Conservation (phyloP, 177 flowering plant genomes). For the Vitis hybrid region DNA sequence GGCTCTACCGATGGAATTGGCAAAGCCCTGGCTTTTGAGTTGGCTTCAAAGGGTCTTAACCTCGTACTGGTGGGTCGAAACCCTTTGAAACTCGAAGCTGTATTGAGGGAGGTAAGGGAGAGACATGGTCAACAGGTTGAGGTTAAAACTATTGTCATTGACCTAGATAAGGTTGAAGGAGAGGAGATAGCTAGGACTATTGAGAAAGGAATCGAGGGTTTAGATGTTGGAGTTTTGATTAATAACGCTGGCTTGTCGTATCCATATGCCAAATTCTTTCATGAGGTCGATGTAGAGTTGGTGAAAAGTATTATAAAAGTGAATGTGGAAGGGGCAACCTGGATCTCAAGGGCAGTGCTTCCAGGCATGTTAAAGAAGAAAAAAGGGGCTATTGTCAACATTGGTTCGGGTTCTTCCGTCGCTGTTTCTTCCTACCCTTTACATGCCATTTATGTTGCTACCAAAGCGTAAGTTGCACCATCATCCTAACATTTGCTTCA, state of each 20-base stretch:
- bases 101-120: constrained; percentile 12
- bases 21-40: constrained; percentile 35
- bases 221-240: constrained; percentile 55
- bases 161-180: constrained; percentile 9
- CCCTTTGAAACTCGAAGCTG: constrained; percentile 28
- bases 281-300: constrained; percentile 40
- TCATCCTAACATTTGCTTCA: no score
- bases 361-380: constrained; percentile 45
- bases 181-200: constrained; percentile 12
- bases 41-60: constrained; percentile 42
- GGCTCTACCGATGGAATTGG: constrained; percentile 55
- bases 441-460: constrained; percentile 42
- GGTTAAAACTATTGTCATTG: constrained; percentile 15
- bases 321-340: constrained; percentile 35
- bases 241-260: constrained; percentile 48
- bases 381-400: constrained; percentile 48
- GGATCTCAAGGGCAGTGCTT: constrained; percentile 40
- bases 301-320: constrained; percentile 31
- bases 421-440: constrained; percentile 38
- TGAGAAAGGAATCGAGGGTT: constrained; percentile 20
- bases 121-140: constrained; percentile 2
- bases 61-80: constrained; percentile 39
- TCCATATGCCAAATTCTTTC: constrained; percentile 31
- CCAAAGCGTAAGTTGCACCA: constrained; percentile 41
- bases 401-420: constrained; percentile 44